Conservation (phyloP, 352 stramenopile genomes). For the Phytophthora lateralis region DNA sequence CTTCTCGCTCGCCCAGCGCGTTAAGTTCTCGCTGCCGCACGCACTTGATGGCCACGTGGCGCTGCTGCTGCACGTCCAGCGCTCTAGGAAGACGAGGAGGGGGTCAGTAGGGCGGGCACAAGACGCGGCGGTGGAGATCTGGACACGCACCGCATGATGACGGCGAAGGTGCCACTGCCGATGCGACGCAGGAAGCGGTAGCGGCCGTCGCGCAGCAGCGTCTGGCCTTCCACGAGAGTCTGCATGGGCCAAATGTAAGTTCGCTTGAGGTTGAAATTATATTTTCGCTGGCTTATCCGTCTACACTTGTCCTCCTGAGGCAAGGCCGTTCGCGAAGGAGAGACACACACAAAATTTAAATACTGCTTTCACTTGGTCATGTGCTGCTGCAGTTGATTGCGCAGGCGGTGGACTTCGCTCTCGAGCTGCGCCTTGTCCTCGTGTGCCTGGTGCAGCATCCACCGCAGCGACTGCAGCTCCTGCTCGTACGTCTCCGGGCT, state of each 20-base stretch:
- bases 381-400: slow-evolving; percentile 47
- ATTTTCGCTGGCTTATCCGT: slow-evolving; percentile 9
- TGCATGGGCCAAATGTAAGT: slow-evolving; percentile 26
- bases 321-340: slow-evolving; percentile 12
- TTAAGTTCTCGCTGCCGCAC: slow-evolving; percentile 52
- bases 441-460: slow-evolving; percentile 74
- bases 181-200: slow-evolving; percentile 79
- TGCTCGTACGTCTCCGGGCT: slow-evolving; percentile 67
- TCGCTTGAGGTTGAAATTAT: background rate
- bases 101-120: background rate
- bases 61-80: slow-evolving; percentile 45
- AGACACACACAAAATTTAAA: slow-evolving; percentile 34
- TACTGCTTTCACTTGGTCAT: slow-evolving; percentile 14
- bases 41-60: slow-evolving; percentile 77
- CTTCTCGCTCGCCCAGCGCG: slow-evolving; percentile 65
- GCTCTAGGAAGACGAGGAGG: slow-evolving; percentile 34
- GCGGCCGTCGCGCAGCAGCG: slow-evolving; percentile 60
- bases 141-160: slow-evolving; percentile 61
- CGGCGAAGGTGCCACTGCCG: slow-evolving; percentile 68
- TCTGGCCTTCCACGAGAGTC: slow-evolving; percentile 71
- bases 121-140: background rate
- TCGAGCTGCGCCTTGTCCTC: slow-evolving; percentile 72
- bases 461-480: slow-evolving; percentile 66
- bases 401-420: slow-evolving; percentile 69
- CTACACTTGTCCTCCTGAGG: slow-evolving; percentile 22